Percentiles rank a stretch among this genome's conserved stretches.
phyloP scores from a whole-genome alignment of 108 stramenopile genomes.

The Mediolabrus comicus region DNA sequence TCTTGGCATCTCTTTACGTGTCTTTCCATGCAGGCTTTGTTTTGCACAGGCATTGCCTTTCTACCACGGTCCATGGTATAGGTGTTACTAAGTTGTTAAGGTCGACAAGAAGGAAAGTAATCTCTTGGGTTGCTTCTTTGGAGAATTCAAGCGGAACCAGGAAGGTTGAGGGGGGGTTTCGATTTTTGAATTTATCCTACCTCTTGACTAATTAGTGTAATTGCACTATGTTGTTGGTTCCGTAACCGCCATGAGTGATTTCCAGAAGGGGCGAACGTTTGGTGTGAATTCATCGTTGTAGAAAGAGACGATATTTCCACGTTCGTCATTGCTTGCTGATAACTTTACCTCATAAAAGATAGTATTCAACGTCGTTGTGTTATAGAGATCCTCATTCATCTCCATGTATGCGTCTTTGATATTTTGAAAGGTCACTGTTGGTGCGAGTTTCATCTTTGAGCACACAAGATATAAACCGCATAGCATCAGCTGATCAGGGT shows the following conservation, averaged over 20 bases:
- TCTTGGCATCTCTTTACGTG: conserved; percentile 59
- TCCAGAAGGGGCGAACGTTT: neutral
- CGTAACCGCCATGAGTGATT: neutral
- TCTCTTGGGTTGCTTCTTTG: conserved; percentile 23
- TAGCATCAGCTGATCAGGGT: conserved; percentile 17
- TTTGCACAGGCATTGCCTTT: conserved; percentile 80
- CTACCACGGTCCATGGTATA: conserved; percentile 78
- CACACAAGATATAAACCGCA: neutral
- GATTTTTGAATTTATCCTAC: too few relatives aligned
- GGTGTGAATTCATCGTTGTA: conserved; percentile 1
- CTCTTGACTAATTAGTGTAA: too few relatives aligned
- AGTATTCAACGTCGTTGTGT: neutral
- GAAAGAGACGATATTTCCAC: neutral
- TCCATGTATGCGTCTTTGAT: conserved; percentile 6
- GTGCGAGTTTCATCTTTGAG: conserved; percentile 7
- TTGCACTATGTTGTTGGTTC: too few relatives aligned
- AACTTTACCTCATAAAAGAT: conserved; percentile 1
- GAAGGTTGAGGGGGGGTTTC: too few relatives aligned
- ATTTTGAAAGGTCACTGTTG: neutral
- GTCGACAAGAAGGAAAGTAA: conserved; percentile 46
- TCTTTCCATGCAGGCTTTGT: conserved; percentile 77
- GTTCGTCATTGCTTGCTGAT: neutral
- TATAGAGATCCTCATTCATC: neutral
- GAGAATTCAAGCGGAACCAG: conserved; percentile 28
- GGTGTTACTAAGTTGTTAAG: conserved; percentile 6